Base-by-base conservation (phyloP, 2,329 filamentous ascomycete species). In the Aspergillus glaucus region DNA sequence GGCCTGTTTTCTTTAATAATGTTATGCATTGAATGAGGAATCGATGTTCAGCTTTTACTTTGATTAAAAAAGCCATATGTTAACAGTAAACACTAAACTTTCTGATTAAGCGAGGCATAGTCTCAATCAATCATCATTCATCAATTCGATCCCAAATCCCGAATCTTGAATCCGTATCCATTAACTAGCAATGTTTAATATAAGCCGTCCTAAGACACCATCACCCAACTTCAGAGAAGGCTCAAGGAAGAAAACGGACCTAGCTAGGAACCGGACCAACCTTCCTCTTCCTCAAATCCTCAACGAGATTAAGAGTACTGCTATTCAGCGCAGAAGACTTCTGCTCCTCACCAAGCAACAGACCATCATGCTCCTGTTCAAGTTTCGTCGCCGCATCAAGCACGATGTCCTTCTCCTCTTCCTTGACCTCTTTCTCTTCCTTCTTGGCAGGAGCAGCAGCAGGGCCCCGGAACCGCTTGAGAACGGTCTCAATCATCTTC, bases 221-320 rank as follows among this genome's bases (percentile, higher is more conserved):
- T 40, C 17, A 40, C 17, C 9, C 37, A 14, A 40, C 9, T 14
- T 12, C 15, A 5, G 10, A n/a, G 10, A 40, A 12, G 17, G 6
- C n/a, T 4, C 3, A 43, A 14, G 14, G 21, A 34, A 52, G 47
- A 26, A 55, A 47, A 48, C 52, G 41, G 15, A 53, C 42, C 30
- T 58, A 30, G 10, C 26, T 54, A 15, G 50, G 48, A 34, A 54
- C 46, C 30, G 54, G 42, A 22, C 59, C 55, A 32, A 52, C 50
- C 26, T 55, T 64, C 37, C 63, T 54, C 45, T 55, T 58, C n/a
- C 88, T 21, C 89, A 96, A 69, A 79, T 96, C 24, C 91, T 96
- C 70, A 84, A 90, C 64, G 92, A 95, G 87, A 84, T 88, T 8
- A 85, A 87, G 37, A 37, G 34, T 37, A 19, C 17, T 37, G 9